Evolutionary conservation across 305 asterid species (phyloP), one percentile per base, ranked within the genome.

Genomic region (Euphrasia arctica): DNA sequence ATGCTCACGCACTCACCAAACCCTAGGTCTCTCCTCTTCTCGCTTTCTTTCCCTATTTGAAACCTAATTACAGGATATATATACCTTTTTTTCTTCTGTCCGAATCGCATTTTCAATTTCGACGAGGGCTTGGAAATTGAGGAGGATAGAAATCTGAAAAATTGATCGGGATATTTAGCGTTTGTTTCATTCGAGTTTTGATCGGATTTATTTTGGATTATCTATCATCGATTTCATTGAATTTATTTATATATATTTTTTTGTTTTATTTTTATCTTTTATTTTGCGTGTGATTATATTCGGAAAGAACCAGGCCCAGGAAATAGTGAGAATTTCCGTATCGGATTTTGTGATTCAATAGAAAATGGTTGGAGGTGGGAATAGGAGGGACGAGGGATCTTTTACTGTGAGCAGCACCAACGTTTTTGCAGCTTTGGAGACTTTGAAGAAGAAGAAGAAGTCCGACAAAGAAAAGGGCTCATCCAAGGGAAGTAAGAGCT

Each of bases 291-390:
- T 2, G n/a, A 39, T 39, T 39, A 2, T 39, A 39, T 39, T 39
- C 43, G 43, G 11, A 39, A 39, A 39, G 9, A 39, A 39, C 2
- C 43, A 8, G n/a, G 43, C 43, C 43, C 43, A 8, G 11, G 11
- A 0, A 39, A 8, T 1, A 39, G 43, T 36, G 42, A 36, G 43
- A 7, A 45, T 42, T 8, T 3, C 48, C 48, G 48, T 42, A 42
- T 45, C 5, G 4, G 14, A 11, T 10, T 12, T 70, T 68, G 31
- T 32, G 48, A 54, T 56, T 39, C 22, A 32, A 31, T 31, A 15
- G 80, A 77, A 77, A 70, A 83, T 83, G 85, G 85, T 75, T 22
- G 90, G 87, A 71, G 79, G 90, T 65, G 90, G 85, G 59, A 82
- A 72, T 58, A 75, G 81, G 75, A 80, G 87, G 68, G 78, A 74